Base-by-base conservation (phyloP, 2,329 filamentous ascomycete species). In the Sporothrix sp. region DNA sequence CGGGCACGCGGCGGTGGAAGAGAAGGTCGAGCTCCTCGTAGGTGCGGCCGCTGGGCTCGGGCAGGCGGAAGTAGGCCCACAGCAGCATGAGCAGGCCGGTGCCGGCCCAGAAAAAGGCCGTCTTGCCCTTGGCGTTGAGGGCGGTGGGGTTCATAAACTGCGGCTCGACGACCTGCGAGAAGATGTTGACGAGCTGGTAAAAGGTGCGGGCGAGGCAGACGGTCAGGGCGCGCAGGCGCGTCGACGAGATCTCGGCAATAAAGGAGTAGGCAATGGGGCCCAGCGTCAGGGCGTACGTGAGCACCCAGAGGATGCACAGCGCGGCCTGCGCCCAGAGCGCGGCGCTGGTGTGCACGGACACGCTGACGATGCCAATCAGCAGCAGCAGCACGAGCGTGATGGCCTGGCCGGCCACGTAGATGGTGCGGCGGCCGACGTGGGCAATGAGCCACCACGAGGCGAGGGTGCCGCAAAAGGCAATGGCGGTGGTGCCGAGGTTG, bases 21-120 rank as follows among this genome's bases (percentile, higher is more conserved):
- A 81, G 61, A 9, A 73, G 61, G 45, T 80, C 76, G 2, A 81
- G 67, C 62, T 81, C 77, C 33, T 71, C 74, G 49, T 75, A 73
- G 0, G 73, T 75, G 36, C 73, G 68, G 7, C 70, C 74, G 8
- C 23, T 35, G 1, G 53, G 53, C 65, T 81, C 78, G 3, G 75
- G 75, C 4, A 77, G 64, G 18, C 70, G 72, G 59, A 74, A 75
- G 53, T 66, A 76, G 0, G 74, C 71, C 68, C 77, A 81, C 1
- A 68, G 45, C 2, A 71, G 62, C 35, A 71, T 73, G 3, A 70
- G 14, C 2, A 72, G 54, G 56, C 73, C 73, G 9, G 72, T 67
- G 30, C 59, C 66, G 8, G 65, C 67, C 66, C 69, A 73, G 61
- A 73, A 67, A 57, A 72, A 70, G 2, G 65, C 76, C 45, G 62